These are phyloP conservation scores for Ophiostoma novo-ulmi DNA, from an alignment of 2,329 filamentous ascomycete genomes.

Conservation along the genomic window DNA sequence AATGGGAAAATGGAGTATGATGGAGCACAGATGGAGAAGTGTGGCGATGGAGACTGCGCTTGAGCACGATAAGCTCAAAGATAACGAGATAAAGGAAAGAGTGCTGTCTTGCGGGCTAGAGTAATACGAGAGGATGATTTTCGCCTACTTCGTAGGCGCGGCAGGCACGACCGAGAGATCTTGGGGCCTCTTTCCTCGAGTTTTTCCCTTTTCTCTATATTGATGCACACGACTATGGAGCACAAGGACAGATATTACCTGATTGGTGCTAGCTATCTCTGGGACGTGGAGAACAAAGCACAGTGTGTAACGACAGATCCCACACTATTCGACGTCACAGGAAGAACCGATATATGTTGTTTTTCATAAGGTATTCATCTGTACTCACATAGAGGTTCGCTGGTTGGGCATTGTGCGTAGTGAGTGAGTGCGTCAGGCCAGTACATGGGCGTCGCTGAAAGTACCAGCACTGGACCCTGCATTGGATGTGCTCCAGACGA, in stretches of 20 bases:
- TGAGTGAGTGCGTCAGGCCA: too few species aligned
- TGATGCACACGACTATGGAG: background rate
- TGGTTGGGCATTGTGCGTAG: too few species aligned
- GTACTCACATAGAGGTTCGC: too few species aligned
- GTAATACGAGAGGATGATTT: too few species aligned
- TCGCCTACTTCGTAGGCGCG: background rate
- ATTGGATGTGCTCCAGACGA: background rate
- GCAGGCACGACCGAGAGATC: background rate
- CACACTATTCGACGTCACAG: conserved; percentile 4
- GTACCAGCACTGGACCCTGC: background rate
- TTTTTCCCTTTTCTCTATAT: background rate
- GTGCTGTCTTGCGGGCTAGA: too few species aligned
- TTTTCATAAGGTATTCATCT: background rate
- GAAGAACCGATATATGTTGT: background rate
- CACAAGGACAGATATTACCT: background rate
- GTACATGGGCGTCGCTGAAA: too few species aligned
- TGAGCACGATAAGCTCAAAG: conserved; percentile 15
- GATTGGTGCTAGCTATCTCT: background rate
- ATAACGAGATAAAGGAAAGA: background rate
- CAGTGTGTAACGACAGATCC: background rate
- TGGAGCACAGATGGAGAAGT: conserved; percentile 12
- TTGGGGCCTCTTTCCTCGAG: background rate
- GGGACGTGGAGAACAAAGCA: background rate
- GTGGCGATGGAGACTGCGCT: conserved; percentile 21
- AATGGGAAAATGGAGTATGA: conserved; percentile 12